These are phyloP conservation scores for Ogataea populi-albae DNA, from an alignment of 805 yeast species.

Conservation along the genomic window DNA sequence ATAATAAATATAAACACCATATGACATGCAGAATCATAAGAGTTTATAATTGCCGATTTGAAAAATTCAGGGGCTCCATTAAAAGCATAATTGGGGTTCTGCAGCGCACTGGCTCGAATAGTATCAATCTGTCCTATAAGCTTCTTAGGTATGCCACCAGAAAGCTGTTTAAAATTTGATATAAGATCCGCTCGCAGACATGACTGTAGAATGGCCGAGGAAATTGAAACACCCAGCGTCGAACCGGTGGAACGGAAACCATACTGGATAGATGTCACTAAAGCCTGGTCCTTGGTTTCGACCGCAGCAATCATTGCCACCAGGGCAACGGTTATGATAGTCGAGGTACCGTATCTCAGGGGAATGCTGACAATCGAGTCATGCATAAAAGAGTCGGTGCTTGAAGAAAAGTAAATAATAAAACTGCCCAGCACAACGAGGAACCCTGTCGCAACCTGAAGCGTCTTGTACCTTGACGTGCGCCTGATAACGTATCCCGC, in stretches of 20 bases:
- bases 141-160: slow-evolving; percentile 14
- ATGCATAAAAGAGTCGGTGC: slow-evolving; percentile 21
- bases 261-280: slow-evolving; percentile 85
- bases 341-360: slow-evolving; percentile 64
- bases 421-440: slow-evolving; percentile 46
- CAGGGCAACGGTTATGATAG: slow-evolving; percentile 65
- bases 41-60: slow-evolving; percentile 40
- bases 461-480: slow-evolving; percentile 60
- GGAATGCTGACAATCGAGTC: slow-evolving; percentile 47
- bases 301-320: slow-evolving; percentile 76
- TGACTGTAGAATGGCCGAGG: slow-evolving; percentile 44
- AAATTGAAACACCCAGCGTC: slow-evolving; percentile 49
- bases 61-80: slow-evolving; percentile 48
- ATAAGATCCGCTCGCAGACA: slow-evolving; percentile 11
- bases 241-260: slow-evolving; percentile 58
- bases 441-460: slow-evolving; percentile 42
- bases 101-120: slow-evolving; percentile 15
- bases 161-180: slow-evolving; percentile 11
- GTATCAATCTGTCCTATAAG: slow-evolving; percentile 8
- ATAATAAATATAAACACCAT: slow-evolving; percentile 45
- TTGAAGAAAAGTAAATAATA: slow-evolving; percentile 27
- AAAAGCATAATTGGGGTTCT: slow-evolving; percentile 25
- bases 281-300: slow-evolving; percentile 66
- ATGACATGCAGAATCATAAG: slow-evolving; percentile 52
- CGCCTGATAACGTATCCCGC: slow-evolving; percentile 65